These are phyloP conservation scores for Elsinoe necatrix DNA, from an alignment of 2,329 filamentous ascomycete genomes.

Conservation along the genomic window DNA sequence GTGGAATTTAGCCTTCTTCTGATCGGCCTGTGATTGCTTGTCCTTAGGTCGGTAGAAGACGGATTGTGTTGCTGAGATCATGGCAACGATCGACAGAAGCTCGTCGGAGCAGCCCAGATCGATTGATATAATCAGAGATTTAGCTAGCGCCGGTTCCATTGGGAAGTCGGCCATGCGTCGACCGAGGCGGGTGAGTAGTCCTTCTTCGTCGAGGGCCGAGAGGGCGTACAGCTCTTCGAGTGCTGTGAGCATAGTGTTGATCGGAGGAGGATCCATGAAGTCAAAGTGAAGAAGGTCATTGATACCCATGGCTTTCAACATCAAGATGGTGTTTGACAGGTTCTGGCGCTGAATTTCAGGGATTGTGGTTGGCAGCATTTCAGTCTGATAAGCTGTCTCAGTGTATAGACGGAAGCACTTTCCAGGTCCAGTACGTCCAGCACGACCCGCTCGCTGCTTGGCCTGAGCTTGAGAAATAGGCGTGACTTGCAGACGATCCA, in stretches of 20 bases:
- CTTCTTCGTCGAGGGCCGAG: slow-evolving; percentile 88
- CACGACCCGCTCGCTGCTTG: slow-evolving; percentile 85
- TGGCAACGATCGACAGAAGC: slow-evolving; percentile 85
- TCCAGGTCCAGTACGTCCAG: slow-evolving; percentile 87
- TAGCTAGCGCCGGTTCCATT: slow-evolving; percentile 89
- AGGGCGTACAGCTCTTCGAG: slow-evolving; percentile 91
- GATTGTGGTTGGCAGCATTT: slow-evolving; percentile 93
- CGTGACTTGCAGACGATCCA: slow-evolving; percentile 93
- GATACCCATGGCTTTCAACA: slow-evolving; percentile 98
- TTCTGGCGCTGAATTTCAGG: slow-evolving; percentile 97
- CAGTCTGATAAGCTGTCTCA: slow-evolving; percentile 87
- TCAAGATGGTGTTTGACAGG: slow-evolving; percentile 82
- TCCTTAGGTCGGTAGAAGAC: slow-evolving; percentile 96
- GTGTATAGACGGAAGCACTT: slow-evolving; percentile 96
- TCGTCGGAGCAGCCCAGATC: slow-evolving; percentile 88
- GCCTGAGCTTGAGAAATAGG: slow-evolving; percentile 96
- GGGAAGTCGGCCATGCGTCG: slow-evolving; percentile 98
- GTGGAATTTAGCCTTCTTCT: slow-evolving; percentile 97
- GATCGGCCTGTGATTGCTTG: slow-evolving; percentile 90
- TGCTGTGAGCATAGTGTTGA: slow-evolving; percentile 94
- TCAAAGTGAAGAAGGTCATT: slow-evolving; percentile 96
- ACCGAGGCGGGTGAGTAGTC: slow-evolving; percentile 79
- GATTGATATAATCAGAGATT: slow-evolving; percentile 79
- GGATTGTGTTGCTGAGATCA: slow-evolving; percentile 71
- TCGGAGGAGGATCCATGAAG: slow-evolving; percentile 97